A percentile compares a stretch with the other conserved stretches of the same genome.
These are phyloP conservation scores for Meira nashicola DNA, from an alignment of 1,284 basidiomycete species.

Conservation along the genomic window DNA sequence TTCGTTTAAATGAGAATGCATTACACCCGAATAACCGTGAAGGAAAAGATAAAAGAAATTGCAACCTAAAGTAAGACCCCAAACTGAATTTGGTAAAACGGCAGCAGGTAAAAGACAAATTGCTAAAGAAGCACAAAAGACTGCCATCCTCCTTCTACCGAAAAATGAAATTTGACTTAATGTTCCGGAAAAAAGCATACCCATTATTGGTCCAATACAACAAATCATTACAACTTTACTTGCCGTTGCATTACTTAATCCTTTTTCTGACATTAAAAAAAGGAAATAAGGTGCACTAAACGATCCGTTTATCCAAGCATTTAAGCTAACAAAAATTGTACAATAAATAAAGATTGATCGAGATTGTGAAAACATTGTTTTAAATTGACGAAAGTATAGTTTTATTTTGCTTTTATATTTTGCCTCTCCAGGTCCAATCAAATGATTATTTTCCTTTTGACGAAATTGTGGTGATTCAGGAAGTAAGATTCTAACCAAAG, in stretches of 20 bases:
- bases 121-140: not conserved
- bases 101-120: not conserved
- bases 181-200: not conserved
- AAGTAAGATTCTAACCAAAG: not conserved
- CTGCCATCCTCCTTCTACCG: not conserved
- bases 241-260: not conserved
- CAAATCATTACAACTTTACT: not conserved
- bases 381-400: not conserved
- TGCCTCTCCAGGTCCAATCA: not conserved
- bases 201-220: not conserved
- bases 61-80: not conserved
- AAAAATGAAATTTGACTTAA: not conserved
- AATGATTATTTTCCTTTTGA: not conserved
- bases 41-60: not conserved
- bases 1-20: conserved; percentile 3
- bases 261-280: not conserved
- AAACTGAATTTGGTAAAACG: not conserved
- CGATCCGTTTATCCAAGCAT: not conserved
- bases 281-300: not conserved
- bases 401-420: not conserved
- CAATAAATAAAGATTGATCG: not conserved
- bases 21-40: not conserved
- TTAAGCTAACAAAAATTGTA: not conserved
- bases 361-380: not conserved
- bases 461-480: not conserved